Evolutionary conservation across 176 grass and related monocot genomes (phyloP).

Genomic region (Carex littledalei): DNA sequence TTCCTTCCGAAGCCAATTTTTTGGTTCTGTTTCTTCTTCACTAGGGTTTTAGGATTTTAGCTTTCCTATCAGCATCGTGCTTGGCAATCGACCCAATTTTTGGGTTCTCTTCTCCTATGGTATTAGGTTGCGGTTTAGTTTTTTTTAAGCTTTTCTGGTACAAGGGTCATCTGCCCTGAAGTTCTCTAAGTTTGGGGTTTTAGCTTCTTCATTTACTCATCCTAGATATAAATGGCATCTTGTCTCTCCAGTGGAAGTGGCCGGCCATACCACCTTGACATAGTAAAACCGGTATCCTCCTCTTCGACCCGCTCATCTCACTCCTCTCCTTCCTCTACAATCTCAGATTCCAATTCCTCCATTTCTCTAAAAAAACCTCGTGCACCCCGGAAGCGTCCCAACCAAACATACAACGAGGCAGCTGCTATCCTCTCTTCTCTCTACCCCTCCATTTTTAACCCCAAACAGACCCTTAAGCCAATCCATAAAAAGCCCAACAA

Average conservation of each 20-base stretch:
- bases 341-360: conserved; percentile 44
- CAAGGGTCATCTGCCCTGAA: not conserved
- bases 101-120: not conserved
- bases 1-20: conserved; percentile 2
- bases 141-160: conserved; percentile 10
- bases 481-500: conserved; percentile 33
- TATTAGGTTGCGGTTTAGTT: not conserved
- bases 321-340: conserved; percentile 58
- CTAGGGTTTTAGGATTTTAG: conserved; percentile 20
- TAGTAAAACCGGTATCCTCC: conserved; percentile 43
- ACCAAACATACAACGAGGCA: conserved; percentile 93
- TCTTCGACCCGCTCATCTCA: conserved; percentile 45
- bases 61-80: not conserved
- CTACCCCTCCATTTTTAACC: conserved; percentile 74
- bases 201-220: not conserved
- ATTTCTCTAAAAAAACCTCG: conserved; percentile 73
- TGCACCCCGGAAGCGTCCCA: conserved; percentile 66
- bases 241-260: conserved; percentile 55
- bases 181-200: not conserved
- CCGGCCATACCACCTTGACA: conserved; percentile 62
- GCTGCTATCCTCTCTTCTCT: conserved; percentile 79
- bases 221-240: conserved; percentile 50
- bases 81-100: conserved; percentile 11
- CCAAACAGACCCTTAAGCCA: conserved; percentile 37
- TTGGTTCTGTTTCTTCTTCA: not conserved